phyloP scores from a whole-genome alignment of 78 protist genomes.

The Pigoraptor vietnamica region DNA sequence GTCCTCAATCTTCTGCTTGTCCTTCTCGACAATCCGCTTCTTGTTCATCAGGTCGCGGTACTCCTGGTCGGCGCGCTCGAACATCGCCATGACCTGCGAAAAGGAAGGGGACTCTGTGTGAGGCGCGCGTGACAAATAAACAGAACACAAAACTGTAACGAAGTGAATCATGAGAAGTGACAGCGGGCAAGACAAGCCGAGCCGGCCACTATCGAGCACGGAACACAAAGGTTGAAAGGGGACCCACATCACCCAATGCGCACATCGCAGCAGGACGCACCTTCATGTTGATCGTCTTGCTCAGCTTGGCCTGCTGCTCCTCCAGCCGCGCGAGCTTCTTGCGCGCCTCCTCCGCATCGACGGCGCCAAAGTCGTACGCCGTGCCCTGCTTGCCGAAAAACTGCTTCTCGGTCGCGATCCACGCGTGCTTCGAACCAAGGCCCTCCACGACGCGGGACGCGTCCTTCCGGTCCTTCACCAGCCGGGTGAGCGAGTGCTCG shows the following conservation, averaged over 20 bases:
- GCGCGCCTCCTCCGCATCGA: not conserved
- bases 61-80: constrained; percentile 74
- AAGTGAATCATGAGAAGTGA: too few relatives aligned
- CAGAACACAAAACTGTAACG: not conserved
- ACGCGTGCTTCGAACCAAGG: constrained; percentile 29
- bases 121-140: not conserved
- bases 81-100: constrained; percentile 58
- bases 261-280: too few relatives aligned
- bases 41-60: constrained; percentile 80
- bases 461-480: constrained; percentile 27
- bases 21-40: constrained; percentile 74
- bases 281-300: constrained; percentile 80
- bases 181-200: too few relatives aligned
- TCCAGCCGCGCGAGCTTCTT: constrained; percentile 13
- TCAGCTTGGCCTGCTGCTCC: constrained; percentile 25
- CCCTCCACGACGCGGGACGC: not conserved
- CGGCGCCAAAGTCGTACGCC: constrained; percentile 59
- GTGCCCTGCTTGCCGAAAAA: constrained; percentile 54
- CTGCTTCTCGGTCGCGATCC: constrained; percentile 63
- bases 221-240: too few relatives aligned
- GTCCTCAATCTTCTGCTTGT: constrained; percentile 74
- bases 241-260: too few relatives aligned
- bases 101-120: too few relatives aligned
- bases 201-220: too few relatives aligned
- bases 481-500: not conserved